Evolutionary conservation across 2,329 filamentous ascomycete genomes (phyloP).

Genomic region (Diplodia seriata): DNA sequence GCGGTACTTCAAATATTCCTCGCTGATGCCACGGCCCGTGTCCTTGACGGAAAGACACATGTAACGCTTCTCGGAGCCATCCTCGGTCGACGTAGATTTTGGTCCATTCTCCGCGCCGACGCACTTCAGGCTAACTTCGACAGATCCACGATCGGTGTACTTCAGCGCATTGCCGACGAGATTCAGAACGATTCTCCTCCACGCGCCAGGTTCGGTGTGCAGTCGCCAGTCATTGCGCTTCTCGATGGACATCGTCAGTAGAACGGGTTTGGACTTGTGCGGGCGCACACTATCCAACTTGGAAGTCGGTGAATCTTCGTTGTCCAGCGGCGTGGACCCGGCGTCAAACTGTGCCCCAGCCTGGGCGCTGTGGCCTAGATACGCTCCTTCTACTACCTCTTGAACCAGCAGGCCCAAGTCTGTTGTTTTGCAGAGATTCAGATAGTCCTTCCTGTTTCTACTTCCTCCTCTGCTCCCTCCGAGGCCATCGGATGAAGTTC

Average conservation of each 20-base stretch:
- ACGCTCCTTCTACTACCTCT: conserved; percentile 27
- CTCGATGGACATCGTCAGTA: conserved; percentile 53
- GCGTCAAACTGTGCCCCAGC: background rate
- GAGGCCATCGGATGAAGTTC: background rate
- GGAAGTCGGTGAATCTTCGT: background rate
- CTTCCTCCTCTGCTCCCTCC: conserved; percentile 7
- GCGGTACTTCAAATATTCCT: conserved; percentile 47
- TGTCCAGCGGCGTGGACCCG: background rate
- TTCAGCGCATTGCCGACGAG: conserved; percentile 36
- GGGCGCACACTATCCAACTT: background rate
- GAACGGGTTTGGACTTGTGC: background rate
- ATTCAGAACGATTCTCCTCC: conserved; percentile 35
- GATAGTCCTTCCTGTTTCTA: background rate
- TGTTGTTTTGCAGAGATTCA: background rate
- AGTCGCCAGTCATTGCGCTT: conserved; percentile 51
- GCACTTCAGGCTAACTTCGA: background rate
- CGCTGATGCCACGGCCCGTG: conserved; percentile 50
- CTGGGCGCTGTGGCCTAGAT: conserved; percentile 8
- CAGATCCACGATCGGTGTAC: conserved; percentile 31
- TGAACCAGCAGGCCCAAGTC: conserved; percentile 20
- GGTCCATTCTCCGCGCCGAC: background rate
- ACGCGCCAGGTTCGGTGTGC: conserved; percentile 50
- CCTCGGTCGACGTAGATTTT: background rate
- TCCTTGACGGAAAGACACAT: conserved; percentile 44
- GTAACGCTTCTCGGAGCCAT: background rate